A percentile compares a stretch with the other conserved stretches of the same genome.
These are phyloP conservation scores for Leccinum broughii DNA, from an alignment of 768 basidiomycete species.

Conservation along the genomic window DNA sequence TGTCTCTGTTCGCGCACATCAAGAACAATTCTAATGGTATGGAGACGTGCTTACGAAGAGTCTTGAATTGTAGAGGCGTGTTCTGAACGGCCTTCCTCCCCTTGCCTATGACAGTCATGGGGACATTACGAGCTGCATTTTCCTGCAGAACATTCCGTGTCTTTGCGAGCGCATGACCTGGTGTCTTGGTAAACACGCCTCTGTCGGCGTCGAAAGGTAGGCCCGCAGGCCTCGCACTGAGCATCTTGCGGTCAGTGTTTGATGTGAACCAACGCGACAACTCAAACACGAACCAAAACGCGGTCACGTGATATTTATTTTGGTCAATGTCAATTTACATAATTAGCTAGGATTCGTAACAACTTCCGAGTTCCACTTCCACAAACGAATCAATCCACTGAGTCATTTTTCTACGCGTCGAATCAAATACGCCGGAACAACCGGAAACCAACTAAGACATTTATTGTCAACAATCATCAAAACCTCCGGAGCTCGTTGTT, in stretches of 20 bases:
- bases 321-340: neutral
- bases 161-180: slow-evolving; percentile 48
- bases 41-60: slow-evolving; percentile 27
- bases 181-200: slow-evolving; percentile 46
- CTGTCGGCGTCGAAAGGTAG: slow-evolving; percentile 31
- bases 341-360: too few relatives aligned
- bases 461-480: too few relatives aligned
- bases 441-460: too few relatives aligned
- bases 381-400: too few relatives aligned
- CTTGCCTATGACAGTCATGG: slow-evolving; percentile 46
- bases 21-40: neutral
- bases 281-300: slow-evolving; percentile 22
- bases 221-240: slow-evolving; percentile 25
- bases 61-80: slow-evolving; percentile 36
- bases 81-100: slow-evolving; percentile 41
- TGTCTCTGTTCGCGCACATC: slow-evolving; percentile 14
- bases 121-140: slow-evolving; percentile 44
- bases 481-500: too few relatives aligned
- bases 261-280: neutral
- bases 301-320: slow-evolving; percentile 29
- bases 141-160: slow-evolving; percentile 44
- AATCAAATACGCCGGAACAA: too few relatives aligned
- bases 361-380: too few relatives aligned
- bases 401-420: too few relatives aligned
- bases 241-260: slow-evolving; percentile 24